These are phyloP conservation scores for Hirsutella minnesotensis DNA, from an alignment of 2,329 filamentous ascomycete species.

Conservation along the genomic window DNA sequence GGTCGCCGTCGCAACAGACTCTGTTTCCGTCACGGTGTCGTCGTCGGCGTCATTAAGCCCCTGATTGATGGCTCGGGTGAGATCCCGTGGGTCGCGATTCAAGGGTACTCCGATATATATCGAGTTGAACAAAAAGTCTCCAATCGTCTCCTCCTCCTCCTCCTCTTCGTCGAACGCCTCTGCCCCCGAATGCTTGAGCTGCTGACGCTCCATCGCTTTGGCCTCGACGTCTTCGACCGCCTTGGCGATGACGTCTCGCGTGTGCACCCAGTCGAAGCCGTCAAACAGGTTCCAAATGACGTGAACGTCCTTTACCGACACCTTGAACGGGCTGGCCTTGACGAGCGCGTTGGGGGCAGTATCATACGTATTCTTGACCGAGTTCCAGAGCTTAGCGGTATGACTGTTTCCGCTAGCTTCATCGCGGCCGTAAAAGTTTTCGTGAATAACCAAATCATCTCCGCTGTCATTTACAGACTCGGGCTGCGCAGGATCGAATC, in stretches of 20 bases:
- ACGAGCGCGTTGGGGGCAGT: constrained; percentile 49
- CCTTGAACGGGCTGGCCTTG: constrained; percentile 57
- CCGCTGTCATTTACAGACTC: constrained; percentile 30
- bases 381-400: constrained; percentile 71
- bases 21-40: constrained; percentile 66
- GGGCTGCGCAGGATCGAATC: constrained; percentile 16
- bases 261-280: constrained; percentile 91
- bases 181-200: constrained; percentile 30
- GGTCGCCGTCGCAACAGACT: constrained; percentile 72
- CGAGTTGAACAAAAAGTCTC: constrained; percentile 95
- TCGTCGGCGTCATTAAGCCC: constrained; percentile 74
- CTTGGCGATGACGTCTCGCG: constrained; percentile 73
- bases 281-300: constrained; percentile 97
- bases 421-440: constrained; percentile 62
- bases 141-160: constrained; percentile 77
- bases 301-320: constrained; percentile 76
- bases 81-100: constrained; percentile 72
- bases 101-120: constrained; percentile 92
- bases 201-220: constrained; percentile 64
- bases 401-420: constrained; percentile 40
- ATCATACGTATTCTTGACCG: constrained; percentile 62
- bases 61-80: constrained; percentile 75
- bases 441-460: constrained; percentile 58
- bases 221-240: constrained; percentile 81
- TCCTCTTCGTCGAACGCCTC: constrained; percentile 55